Percentiles rank a stretch among this genome's conserved stretches.
Evolutionary conservation across 352 stramenopile genomes (phyloP).

Genomic region (Thraustotheca clavata): DNA sequence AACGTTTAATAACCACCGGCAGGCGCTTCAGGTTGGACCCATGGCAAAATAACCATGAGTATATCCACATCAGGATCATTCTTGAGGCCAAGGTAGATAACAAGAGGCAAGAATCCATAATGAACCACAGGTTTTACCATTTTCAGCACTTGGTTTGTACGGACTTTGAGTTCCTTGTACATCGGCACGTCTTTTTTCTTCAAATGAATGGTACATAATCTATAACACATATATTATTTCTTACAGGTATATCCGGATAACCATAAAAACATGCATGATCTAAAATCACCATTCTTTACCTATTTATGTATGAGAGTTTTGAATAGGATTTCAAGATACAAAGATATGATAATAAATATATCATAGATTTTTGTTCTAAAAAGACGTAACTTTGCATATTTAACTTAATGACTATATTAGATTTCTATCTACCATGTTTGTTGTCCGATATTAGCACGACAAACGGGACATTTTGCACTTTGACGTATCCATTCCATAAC

Average conservation of each 20-base stretch:
- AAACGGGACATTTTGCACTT: conserved; percentile 79
- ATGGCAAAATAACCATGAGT: conserved; percentile 19
- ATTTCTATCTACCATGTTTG: no score
- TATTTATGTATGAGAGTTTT: no score
- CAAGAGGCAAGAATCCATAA: conserved; percentile 68
- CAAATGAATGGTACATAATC: not conserved
- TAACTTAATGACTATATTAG: no score
- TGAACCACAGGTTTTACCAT: conserved; percentile 78
- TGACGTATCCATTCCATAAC: conserved; percentile 79
- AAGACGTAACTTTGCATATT: not conserved
- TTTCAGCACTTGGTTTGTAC: conserved; percentile 39
- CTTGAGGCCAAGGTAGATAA: conserved; percentile 71
- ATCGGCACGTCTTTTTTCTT: conserved; percentile 6
- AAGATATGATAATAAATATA: no score
- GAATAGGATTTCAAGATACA: conserved; percentile 2
- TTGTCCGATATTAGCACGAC: conserved; percentile 30
- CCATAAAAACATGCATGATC: not conserved
- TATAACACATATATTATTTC: conserved; percentile 7
- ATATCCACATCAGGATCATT: conserved; percentile 46
- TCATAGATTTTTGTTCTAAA: not conserved
- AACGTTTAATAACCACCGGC: not conserved
- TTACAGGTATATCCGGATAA: not conserved
- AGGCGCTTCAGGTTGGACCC: conserved; percentile 18
- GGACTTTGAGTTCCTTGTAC: conserved; percentile 21
- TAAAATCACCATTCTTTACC: not conserved